Evolutionary conservation across 2,329 filamentous ascomycete genomes (phyloP), one percentile per base, ranked within the genome.

Genomic region (Exophiala aquamarina): DNA sequence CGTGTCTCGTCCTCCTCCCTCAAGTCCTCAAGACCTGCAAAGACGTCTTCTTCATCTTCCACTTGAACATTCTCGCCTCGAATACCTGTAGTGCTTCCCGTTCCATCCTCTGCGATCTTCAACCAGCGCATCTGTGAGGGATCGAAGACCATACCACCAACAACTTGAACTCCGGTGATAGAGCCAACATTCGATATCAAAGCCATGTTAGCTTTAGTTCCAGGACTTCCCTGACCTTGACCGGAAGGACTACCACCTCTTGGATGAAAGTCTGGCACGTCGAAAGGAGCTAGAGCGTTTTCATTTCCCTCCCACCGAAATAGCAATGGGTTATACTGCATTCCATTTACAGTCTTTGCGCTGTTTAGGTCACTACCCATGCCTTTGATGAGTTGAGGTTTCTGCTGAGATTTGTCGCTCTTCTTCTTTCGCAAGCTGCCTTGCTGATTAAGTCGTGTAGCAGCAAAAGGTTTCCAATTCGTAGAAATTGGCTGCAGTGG

Each of bases 71-170:
- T 65, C 3, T 60, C 63, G 28, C 48, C 45, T 13, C 58, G 52
- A 28, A 59, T 41, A 34, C 44, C 48, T 10, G 52, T 49, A 10
- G 45, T 34, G 35, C 26, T 49, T 15, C 47, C 47, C n/a, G 49
- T 47, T 13, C 44, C 21, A 14, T 56, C 50, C 34, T 56, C 53
- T 74, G 52, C 74, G 51, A 93, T 75, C 67, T 95, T 96, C 47
- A 97, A 78, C 93, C 93, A 98, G 66, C 90, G 94, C 92, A 98
- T 97, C 59, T 89, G 89, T 54, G 89, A 85, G 3, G 93, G 93
- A 63, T 98, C 93, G 65, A 97, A 98, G 8, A 97, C 87, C 93
- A 98, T 98, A 58, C 90, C 89, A n/a, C 90, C 88, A 48, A 96
- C 90, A 28, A 96, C 87, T 68, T 96, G 91, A 11, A 95, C 86